A percentile compares a stretch with the other conserved stretches of the same genome.
Evolutionary conservation across 345 rosid genomes (phyloP).

Genomic region (Eucalyptus sp.): DNA sequence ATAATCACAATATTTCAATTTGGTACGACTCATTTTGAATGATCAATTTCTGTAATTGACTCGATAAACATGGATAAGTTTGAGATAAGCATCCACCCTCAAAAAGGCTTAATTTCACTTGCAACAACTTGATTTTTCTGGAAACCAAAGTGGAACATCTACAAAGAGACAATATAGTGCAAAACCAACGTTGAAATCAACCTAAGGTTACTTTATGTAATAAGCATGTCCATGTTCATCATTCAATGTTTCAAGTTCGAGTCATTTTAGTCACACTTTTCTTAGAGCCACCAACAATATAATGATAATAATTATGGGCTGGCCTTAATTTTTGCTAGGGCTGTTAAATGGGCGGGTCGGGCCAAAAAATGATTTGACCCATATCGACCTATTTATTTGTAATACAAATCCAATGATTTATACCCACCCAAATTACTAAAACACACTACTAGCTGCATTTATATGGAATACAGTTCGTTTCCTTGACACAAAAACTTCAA

Average conservation of each 20-base stretch:
- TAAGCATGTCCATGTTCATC: neutral
- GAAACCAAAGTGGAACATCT: neutral
- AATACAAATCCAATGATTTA: too few species aligned
- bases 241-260: rapidly evolving
- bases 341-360: rapidly evolving
- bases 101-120: neutral
- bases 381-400: rapidly evolving
- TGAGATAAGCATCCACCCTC: neutral
- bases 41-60: neutral
- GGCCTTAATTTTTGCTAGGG: neutral
- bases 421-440: neutral
- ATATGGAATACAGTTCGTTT: neutral
- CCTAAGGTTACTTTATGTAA: neutral
- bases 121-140: neutral
- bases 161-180: neutral
- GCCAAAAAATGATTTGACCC: neutral
- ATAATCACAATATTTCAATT: neutral
- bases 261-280: rapidly evolving
- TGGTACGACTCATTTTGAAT: neutral
- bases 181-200: neutral
- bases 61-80: neutral
- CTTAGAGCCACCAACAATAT: neutral
- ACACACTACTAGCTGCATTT: neutral
- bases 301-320: neutral
- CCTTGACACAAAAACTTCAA: rapidly evolving